Percentiles rank a stretch among this genome's conserved stretches.
phyloP scores from a whole-genome alignment of 1,139 yeast genomes.

The Meyerozyma sp. region DNA sequence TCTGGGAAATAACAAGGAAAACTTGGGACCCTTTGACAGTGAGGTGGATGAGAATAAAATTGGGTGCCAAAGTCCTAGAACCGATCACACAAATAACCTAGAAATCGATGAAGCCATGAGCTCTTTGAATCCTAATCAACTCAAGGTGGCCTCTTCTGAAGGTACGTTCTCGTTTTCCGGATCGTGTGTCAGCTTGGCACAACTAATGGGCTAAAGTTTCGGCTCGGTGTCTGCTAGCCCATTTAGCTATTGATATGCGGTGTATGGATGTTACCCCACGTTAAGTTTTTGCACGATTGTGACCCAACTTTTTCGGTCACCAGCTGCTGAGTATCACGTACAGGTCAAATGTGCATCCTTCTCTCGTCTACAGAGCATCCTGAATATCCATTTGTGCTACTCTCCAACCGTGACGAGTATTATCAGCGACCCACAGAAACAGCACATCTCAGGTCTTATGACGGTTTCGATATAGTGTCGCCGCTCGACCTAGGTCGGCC shows the following conservation, averaged over 20 bases:
- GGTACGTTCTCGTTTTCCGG: neutral
- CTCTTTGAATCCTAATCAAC: neutral
- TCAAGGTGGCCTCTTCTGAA: neutral
- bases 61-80: neutral
- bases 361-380: slow-evolving; percentile 58
- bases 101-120: neutral
- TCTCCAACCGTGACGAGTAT: slow-evolving; percentile 85
- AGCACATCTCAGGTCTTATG: slow-evolving; percentile 47
- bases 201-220: neutral
- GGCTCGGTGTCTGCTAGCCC: neutral
- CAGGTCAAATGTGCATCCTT: slow-evolving; percentile 53
- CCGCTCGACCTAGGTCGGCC: slow-evolving; percentile 73
- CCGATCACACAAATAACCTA: neutral
- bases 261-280: neutral
- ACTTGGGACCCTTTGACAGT: neutral
- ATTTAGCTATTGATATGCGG: neutral
- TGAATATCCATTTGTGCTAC: slow-evolving; percentile 61
- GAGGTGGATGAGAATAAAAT: neutral
- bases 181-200: neutral
- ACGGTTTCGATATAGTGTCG: slow-evolving; percentile 42
- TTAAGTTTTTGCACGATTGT: neutral
- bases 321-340: neutral
- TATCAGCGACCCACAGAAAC: slow-evolving; percentile 64
- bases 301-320: neutral
- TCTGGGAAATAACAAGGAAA: neutral